Evolutionary conservation across 1,284 basidiomycete species (phyloP).

Genomic region (Ganoderma resinaceum): DNA sequence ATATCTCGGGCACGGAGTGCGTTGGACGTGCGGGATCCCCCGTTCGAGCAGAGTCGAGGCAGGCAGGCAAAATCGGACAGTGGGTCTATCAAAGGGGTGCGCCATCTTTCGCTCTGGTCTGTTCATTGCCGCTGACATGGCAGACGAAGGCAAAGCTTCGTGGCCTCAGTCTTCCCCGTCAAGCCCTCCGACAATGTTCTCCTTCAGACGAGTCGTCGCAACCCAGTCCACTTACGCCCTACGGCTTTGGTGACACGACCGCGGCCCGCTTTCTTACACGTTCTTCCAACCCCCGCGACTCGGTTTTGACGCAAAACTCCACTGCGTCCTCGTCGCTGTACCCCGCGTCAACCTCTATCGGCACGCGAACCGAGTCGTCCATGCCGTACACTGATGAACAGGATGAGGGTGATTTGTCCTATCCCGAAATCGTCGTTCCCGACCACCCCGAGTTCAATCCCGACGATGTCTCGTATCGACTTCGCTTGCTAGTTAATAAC

Average conservation of each 20-base stretch:
- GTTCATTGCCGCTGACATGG: constrained; percentile 4
- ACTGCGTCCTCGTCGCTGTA: constrained; percentile 76
- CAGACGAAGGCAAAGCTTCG: constrained; percentile 37
- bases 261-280: constrained; percentile 34
- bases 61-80: constrained; percentile 38
- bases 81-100: constrained; percentile 37
- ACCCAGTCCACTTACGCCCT: constrained; percentile 45
- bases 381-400: constrained; percentile 59
- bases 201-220: constrained; percentile 45
- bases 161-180: constrained; percentile 46
- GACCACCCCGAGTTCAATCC: constrained; percentile 64
- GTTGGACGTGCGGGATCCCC: constrained; percentile 33
- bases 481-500: constrained; percentile 81
- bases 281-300: constrained; percentile 50
- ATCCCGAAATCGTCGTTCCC: constrained; percentile 48
- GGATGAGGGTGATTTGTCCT: constrained; percentile 51
- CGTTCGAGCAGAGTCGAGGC: constrained; percentile 32
- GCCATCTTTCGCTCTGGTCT: constrained; percentile 19
- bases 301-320: constrained; percentile 58
- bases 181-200: constrained; percentile 39
- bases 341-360: constrained; percentile 68
- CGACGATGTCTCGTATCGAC: constrained; percentile 83
- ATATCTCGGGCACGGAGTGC: constrained; percentile 34
- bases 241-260: constrained; percentile 35
- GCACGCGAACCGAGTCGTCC: constrained; percentile 61